These are phyloP conservation scores for Penicillium silybi DNA, from an alignment of 495 filamentous ascomycete genomes.

Conservation along the genomic window DNA sequence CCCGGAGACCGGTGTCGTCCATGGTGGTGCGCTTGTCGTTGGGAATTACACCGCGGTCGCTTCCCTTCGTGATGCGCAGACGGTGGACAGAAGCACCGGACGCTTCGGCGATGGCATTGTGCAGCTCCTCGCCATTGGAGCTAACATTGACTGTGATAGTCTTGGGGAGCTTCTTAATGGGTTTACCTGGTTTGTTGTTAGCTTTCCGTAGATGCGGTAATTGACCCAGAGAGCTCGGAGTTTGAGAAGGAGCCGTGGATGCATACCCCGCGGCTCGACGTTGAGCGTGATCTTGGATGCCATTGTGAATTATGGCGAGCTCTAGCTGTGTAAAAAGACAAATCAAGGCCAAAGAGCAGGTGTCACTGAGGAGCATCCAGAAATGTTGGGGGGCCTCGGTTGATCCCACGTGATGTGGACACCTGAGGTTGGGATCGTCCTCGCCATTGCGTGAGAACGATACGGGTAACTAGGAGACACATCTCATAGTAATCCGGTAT, in stretches of 20 bases:
- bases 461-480: neutral
- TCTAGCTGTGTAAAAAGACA: neutral
- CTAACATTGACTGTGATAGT: constrained; percentile 56
- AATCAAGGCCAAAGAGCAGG: neutral
- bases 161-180: constrained; percentile 68
- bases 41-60: constrained; percentile 65
- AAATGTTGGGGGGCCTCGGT: constrained; percentile 6
- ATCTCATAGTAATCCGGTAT: neutral
- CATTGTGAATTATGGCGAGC: constrained; percentile 20
- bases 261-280: constrained; percentile 41
- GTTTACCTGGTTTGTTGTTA: constrained; percentile 44
- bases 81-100: constrained; percentile 57
- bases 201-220: neutral
- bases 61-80: constrained; percentile 65
- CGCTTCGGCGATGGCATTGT: constrained; percentile 50
- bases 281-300: constrained; percentile 33
- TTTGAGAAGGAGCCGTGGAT: constrained; percentile 1
- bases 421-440: constrained; percentile 9
- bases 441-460: neutral
- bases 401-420: constrained; percentile 5
- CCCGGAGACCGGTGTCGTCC: constrained; percentile 59
- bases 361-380: constrained; percentile 4
- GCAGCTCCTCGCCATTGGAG: constrained; percentile 61
- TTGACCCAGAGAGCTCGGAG: neutral
- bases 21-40: constrained; percentile 62